Evolutionary conservation across 148 eudicot species (phyloP), one percentile per base, ranked within the genome.

Genomic region (Arbutus unedo): DNA sequence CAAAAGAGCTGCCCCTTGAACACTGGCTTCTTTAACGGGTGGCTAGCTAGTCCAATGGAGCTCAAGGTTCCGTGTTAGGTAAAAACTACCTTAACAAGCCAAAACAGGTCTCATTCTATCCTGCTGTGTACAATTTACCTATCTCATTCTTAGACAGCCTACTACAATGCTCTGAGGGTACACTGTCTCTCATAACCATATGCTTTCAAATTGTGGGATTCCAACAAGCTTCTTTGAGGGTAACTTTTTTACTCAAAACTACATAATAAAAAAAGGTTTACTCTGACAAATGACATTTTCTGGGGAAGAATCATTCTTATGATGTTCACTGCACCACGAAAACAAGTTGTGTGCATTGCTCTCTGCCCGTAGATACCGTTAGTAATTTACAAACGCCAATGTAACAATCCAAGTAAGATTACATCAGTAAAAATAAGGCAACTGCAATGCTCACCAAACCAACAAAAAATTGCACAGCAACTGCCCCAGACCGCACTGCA

Each of bases 391-490:
- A 47, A 64, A 7, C 31, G 55, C 54, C 31, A 8, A 82, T 5
- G 48, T 47, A 23, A 80, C 51, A 64, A 51, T 74, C 43, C 25
- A 16, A 54, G 59, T 44, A 78, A 49, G 13, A 56, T 77, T 54
- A 56, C 23, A 60, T 10, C 14, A 56, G 23, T 2, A 18, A 54
- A 68, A 78, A 55, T 21, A 43, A 1, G 25, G 81, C 21, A 67
- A 47, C 21, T 2, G 53, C 18, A 79, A 55, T 38, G 89, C 99
- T 91, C 78, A 96, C 99, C 95, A 96, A 87, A 82, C 99, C 99
- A 85, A 96, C 99, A 87, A 96, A 96, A 87, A 96, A 96, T 51
- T 97, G 99, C 74, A 93, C 97, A 53, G 92, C 98, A 82, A 92
- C 95, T 71, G 88, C 84, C 73, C 98, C 99, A 5, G 94, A 90